Base-by-base conservation (phyloP, 202 grass and related monocot species). In the Musa balbisiana region DNA sequence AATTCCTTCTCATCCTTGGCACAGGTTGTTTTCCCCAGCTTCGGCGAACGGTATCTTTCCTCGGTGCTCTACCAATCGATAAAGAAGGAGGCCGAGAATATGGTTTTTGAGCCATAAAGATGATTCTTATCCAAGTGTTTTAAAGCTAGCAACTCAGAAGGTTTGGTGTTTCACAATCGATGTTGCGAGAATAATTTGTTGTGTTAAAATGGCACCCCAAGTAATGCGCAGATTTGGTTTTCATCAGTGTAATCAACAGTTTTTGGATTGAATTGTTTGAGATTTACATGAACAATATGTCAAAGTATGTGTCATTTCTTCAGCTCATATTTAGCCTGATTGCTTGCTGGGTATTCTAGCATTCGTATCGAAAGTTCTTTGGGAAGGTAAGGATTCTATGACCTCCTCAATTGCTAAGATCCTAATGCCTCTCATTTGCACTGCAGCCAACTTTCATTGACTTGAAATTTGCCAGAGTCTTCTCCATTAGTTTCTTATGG, bases 11-110 rank as follows among this genome's bases (percentile, higher is more conserved):
- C 51, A 13, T 52, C 19, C 11, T 72, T 53, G 52, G 21, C 2
- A 22, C 21, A 77, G 75, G 75, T 77, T 23, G 20, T 77, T 19
- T 77, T 77, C n/a, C 75, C 75, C 33, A 77, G 75, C 75, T 77
- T 77, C 16, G 75, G 75, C 0, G 75, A 77, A 49, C 75, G 75
- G 12, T 77, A 77, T 25, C 75, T 77, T 65, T 77, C 75, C n/a
- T 65, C 75, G 9, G 59, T 52, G 12, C 75, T 77, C 49, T 77
- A 52, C 75, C 75, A 77, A n/a, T 77, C 75, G 1, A 77, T 77
- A 49, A 77, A 77, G 75, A 66, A 77, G 49, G 75, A 77, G 13
- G 75, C 75, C 2, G 75, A 77, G 75, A 65, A 64, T 13, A 77
- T 77, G 75, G 75, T 66, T 52, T 65, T 77, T 65, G 75, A 77